These are phyloP conservation scores for Maudiozyma humilis DNA, from an alignment of 1,139 yeast genomes.

Conservation along the genomic window DNA sequence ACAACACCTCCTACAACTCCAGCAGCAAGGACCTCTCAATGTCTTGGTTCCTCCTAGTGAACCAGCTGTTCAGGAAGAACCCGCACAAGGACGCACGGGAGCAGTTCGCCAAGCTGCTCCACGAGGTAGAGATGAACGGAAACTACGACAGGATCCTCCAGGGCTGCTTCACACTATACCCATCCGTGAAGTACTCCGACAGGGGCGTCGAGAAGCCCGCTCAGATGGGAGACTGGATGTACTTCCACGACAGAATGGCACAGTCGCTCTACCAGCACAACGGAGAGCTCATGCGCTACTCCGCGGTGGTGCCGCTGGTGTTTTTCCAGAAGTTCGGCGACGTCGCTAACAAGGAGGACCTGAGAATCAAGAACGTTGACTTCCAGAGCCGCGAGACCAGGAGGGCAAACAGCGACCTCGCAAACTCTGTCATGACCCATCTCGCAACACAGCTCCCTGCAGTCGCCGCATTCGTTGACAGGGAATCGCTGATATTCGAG, in stretches of 20 bases:
- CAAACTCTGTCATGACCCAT: constrained; percentile 12
- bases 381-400: constrained; percentile 22
- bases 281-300: constrained; percentile 48
- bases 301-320: constrained; percentile 52
- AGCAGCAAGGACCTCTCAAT: constrained; percentile 46
- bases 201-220: constrained; percentile 57
- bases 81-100: constrained; percentile 38
- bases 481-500: constrained; percentile 23
- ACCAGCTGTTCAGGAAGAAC: constrained; percentile 45
- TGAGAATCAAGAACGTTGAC: constrained; percentile 18
- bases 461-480: constrained; percentile 14
- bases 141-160: constrained; percentile 55
- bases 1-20: constrained; percentile 19
- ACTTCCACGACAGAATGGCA: constrained; percentile 50
- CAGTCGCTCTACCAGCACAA: constrained; percentile 39
- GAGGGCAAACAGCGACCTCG: constrained; percentile 15
- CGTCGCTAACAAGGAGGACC: constrained; percentile 34
- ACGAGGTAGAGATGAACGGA: constrained; percentile 41
- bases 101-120: constrained; percentile 41
- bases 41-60: constrained; percentile 53
- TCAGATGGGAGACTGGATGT: constrained; percentile 68
- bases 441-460: constrained; percentile 13
- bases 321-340: constrained; percentile 63
- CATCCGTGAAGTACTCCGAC: constrained; percentile 51
- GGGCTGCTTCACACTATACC: constrained; percentile 68